Conservation (phyloP, 2,329 filamentous ascomycete genomes). For the Exophiala oligosperma region DNA sequence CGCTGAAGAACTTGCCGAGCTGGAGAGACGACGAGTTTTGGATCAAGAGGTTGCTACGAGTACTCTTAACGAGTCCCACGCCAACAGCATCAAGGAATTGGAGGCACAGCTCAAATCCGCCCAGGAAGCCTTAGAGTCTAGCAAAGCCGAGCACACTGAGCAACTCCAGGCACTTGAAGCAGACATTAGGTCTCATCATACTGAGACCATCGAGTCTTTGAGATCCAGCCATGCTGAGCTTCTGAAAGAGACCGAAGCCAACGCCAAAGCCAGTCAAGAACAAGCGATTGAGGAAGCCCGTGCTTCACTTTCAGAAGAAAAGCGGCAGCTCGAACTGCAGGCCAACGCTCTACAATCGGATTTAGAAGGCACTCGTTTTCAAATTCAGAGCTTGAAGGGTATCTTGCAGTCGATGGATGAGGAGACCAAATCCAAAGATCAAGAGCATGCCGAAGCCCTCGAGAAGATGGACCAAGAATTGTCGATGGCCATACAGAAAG, state of each 20-base stretch:
- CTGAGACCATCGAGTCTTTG: conserved; percentile 12
- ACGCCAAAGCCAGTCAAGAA: conserved; percentile 5
- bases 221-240: conserved; percentile 15
- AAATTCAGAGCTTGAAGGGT: conserved; percentile 23
- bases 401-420: conserved; percentile 20
- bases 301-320: conserved; percentile 32
- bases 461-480: conserved; percentile 21
- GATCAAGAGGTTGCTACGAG: conserved; percentile 19
- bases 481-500: conserved; percentile 17
- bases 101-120: conserved; percentile 26
- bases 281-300: conserved; percentile 16
- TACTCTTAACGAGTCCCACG: conserved; percentile 21
- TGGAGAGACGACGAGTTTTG: conserved; percentile 32
- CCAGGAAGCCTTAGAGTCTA: conserved; percentile 18
- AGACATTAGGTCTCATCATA: conserved; percentile 7
- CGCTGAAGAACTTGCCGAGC: conserved; percentile 34
- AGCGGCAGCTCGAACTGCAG: conserved; percentile 37
- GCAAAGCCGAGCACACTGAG: conserved; percentile 13
- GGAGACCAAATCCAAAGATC: conserved; percentile 16
- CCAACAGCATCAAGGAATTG: conserved; percentile 30
- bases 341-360: conserved; percentile 35
- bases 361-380: conserved; percentile 18
- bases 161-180: conserved; percentile 18
- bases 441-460: conserved; percentile 14
- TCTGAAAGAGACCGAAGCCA: conserved; percentile 13